Conservation (phyloP, 495 filamentous ascomycete genomes). For the Hypomontagnella submonticulosa region DNA sequence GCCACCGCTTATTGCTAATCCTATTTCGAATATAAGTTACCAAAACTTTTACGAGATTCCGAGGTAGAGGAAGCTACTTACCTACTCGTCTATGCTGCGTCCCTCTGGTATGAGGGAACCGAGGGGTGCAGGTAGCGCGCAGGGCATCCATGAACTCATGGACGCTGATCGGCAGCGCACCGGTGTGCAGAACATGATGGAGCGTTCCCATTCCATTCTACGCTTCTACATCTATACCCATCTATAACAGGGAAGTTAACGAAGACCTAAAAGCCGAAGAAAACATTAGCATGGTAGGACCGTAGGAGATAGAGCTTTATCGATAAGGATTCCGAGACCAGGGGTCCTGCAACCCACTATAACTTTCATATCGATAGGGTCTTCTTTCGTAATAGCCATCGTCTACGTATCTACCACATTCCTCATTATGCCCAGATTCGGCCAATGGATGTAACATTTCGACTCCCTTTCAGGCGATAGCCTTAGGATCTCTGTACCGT, state of each 20-base stretch:
- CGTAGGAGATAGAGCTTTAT: slow-evolving; percentile 8
- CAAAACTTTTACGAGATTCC: background rate
- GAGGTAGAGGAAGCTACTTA: slow-evolving; percentile 31
- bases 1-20: slow-evolving; percentile 88
- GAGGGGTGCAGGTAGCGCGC: slow-evolving; percentile 60
- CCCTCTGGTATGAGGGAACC: slow-evolving; percentile 48
- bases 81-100: slow-evolving; percentile 47
- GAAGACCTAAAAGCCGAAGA: background rate
- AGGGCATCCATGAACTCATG: slow-evolving; percentile 65
- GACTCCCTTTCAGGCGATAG: slow-evolving; percentile 13
- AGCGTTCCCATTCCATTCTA: slow-evolving; percentile 59
- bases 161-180: slow-evolving; percentile 58
- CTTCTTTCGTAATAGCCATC: background rate
- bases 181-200: slow-evolving; percentile 53
- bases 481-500: background rate
- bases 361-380: background rate
- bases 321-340: slow-evolving; percentile 14
- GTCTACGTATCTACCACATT: background rate
- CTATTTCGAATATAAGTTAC: slow-evolving; percentile 53
- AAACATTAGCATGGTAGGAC: background rate
- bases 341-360: background rate
- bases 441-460: slow-evolving; percentile 12
- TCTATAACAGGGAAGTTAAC: slow-evolving; percentile 4
- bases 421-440: background rate
- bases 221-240: slow-evolving; percentile 4